Percentiles rank a stretch among this genome's conserved stretches.
phyloP scores from a whole-genome alignment of 2,329 filamentous ascomycete species.

The Cladosporium halotolerans region DNA sequence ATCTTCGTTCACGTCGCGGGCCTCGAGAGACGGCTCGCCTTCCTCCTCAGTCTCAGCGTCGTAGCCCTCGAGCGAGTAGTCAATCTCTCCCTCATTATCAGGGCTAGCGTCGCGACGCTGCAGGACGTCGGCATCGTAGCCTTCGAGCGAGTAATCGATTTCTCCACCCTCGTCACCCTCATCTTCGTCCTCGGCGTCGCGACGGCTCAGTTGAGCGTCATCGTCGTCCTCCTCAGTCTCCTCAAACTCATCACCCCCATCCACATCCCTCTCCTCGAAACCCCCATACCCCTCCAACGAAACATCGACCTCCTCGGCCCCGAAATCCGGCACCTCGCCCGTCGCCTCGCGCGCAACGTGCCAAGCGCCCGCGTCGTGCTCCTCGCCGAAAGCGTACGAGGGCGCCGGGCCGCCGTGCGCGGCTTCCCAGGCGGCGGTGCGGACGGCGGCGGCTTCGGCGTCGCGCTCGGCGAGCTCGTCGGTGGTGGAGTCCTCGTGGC shows the following conservation, averaged over 20 bases:
- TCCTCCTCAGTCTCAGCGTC: neutral
- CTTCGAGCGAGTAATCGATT: conserved; percentile 5
- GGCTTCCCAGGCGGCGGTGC: conserved; percentile 9
- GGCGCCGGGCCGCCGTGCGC: conserved; percentile 13
- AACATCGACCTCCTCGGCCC: neutral
- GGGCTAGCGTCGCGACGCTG: neutral
- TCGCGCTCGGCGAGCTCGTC: neutral
- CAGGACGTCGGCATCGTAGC: neutral
- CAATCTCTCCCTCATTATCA: neutral
- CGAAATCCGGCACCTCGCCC: neutral
- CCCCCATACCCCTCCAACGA: neutral
- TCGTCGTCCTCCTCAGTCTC: neutral
- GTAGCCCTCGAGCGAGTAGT: neutral
- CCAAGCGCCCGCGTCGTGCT: conserved; percentile 9
- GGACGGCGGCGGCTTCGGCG: conserved; percentile 10
- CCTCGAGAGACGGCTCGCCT: neutral
- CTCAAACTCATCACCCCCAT: neutral
- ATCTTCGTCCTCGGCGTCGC: neutral
- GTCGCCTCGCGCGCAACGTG: conserved; percentile 4
- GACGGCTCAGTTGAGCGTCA: neutral
- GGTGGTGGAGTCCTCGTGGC: neutral
- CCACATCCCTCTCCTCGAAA: neutral
- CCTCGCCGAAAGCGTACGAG: conserved; percentile 10
- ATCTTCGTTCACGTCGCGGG: neutral
- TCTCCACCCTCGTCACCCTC: neutral